A percentile compares a stretch with the other conserved stretches of the same genome.
Evolutionary conservation across 1,284 basidiomycete species (phyloP).

Genomic region (Taiwanofungus camphoratus): DNA sequence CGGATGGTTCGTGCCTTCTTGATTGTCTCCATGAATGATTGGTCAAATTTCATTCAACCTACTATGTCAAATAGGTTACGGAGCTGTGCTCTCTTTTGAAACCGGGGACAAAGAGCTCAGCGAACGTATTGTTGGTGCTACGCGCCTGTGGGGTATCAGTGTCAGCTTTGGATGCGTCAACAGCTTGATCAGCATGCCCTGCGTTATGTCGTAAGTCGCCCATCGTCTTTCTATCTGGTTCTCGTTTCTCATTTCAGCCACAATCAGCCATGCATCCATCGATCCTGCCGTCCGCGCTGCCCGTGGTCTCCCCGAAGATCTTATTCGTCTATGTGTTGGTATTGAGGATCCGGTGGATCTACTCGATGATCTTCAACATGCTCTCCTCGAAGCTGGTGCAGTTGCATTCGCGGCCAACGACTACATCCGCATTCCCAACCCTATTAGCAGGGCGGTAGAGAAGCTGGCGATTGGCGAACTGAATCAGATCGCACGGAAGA

Average conservation of each 20-base stretch:
- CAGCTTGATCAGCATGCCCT: constrained; percentile 98
- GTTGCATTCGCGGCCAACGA: constrained; percentile 48
- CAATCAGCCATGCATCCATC: constrained; percentile 88
- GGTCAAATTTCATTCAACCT: background rate
- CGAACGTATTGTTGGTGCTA: constrained; percentile 89
- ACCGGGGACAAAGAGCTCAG: constrained; percentile 90
- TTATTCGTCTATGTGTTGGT: constrained; percentile 97
- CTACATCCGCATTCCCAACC: constrained; percentile 43
- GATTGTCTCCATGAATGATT: background rate
- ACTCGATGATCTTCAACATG: constrained; percentile 91
- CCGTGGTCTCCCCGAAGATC: constrained; percentile 93
- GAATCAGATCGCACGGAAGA: constrained; percentile 13
- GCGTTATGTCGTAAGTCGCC: constrained; percentile 91
- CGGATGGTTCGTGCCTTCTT: constrained; percentile 50
- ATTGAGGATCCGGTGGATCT: constrained; percentile 95
- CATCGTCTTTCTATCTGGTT: constrained; percentile 5
- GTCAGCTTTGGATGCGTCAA: constrained; percentile 99
- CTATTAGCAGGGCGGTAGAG: constrained; percentile 61
- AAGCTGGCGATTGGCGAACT: constrained; percentile 47
- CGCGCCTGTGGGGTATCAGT: constrained; percentile 94
- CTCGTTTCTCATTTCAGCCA: constrained; percentile 7
- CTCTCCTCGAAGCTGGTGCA: constrained; percentile 89
- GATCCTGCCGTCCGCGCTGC: constrained; percentile 89
- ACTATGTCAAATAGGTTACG: constrained; percentile 38
- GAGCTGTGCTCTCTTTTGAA: constrained; percentile 92